A percentile compares a stretch with the other conserved stretches of the same genome.
These are phyloP conservation scores for Plectosphaerella plurivora DNA, from an alignment of 2,329 filamentous ascomycete species.

Conservation along the genomic window DNA sequence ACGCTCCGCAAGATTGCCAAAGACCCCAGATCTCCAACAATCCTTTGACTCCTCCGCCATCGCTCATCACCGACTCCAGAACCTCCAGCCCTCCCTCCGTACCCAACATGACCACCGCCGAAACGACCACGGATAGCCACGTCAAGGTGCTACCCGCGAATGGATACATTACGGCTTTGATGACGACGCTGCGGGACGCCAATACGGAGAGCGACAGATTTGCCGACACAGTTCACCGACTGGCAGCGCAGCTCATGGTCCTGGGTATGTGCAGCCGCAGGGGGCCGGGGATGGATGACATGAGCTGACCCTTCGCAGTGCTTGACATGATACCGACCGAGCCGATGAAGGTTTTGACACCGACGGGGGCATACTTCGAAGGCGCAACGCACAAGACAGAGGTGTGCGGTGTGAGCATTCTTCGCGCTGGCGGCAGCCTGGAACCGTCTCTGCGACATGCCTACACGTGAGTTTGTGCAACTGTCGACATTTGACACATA, in stretches of 20 bases:
- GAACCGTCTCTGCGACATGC: constrained; percentile 19
- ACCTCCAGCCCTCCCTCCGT: no score
- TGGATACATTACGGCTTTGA: constrained; percentile 9
- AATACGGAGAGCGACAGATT: constrained; percentile 9
- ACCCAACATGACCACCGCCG: no score
- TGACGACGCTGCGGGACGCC: constrained; percentile 10
- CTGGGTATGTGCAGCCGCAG: constrained; percentile 6
- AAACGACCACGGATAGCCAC: constrained; percentile 1
- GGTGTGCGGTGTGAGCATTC: constrained; percentile 26
- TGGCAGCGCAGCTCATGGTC: constrained; percentile 9
- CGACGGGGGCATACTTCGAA: constrained; percentile 8
- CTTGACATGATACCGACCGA: constrained; percentile 9
- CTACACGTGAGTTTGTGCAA: constrained; percentile 15
- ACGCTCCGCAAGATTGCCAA: no score
- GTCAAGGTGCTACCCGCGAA: constrained; percentile 11
- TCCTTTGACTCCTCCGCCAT: no score
- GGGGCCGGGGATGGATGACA: background rate
- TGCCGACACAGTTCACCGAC: constrained; percentile 5
- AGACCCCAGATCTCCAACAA: no score
- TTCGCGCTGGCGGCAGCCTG: constrained; percentile 25
- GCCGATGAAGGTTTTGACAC: constrained; percentile 6
- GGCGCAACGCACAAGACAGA: constrained; percentile 5
- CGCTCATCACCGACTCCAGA: no score
- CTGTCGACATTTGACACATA: background rate
- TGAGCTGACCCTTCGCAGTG: constrained; percentile 5